Conservation (phyloP, 1,284 basidiomycete genomes). For the Phenoliferia sp. region DNA sequence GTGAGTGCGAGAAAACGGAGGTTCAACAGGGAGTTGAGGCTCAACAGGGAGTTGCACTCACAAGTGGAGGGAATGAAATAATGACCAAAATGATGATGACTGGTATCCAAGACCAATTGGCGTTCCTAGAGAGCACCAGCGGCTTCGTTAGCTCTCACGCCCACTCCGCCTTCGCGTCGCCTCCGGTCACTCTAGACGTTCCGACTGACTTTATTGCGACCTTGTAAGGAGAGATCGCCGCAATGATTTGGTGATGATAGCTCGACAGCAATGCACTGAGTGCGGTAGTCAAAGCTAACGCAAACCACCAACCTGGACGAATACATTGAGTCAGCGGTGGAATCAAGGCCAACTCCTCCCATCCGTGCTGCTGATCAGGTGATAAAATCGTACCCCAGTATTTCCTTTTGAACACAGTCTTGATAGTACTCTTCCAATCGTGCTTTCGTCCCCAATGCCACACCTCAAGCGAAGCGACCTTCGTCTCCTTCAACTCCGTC, state of each 20-base stretch:
- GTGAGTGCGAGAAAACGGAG: not conserved
- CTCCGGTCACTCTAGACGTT: not conserved
- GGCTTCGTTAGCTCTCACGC: not conserved
- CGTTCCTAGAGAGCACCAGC: slow-evolving; percentile 11
- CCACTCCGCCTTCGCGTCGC: not conserved
- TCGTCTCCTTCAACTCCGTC: not conserved
- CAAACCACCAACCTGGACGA: slow-evolving; percentile 21
- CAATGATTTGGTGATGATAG: slow-evolving; percentile 19
- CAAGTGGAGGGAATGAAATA: slow-evolving; percentile 44
- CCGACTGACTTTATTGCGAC: not conserved
- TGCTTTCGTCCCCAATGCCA: slow-evolving; percentile 15
- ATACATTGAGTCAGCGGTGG: too few species aligned
- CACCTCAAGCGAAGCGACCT: not conserved
- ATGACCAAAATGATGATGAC: slow-evolving; percentile 43
- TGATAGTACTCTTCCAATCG: slow-evolving; percentile 19
- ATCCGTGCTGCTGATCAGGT: not conserved
- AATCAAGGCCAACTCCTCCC: not conserved
- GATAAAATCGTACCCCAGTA: slow-evolving; percentile 16
- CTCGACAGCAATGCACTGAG: not conserved
- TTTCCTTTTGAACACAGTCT: slow-evolving; percentile 12
- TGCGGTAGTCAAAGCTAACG: slow-evolving; percentile 9
- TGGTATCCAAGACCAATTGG: slow-evolving; percentile 38
- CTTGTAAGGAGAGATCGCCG: slow-evolving; percentile 21
- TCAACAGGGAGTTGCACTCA: slow-evolving; percentile 35
- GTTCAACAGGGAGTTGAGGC: not conserved